These are phyloP conservation scores for Alternaria sp. DNA, from an alignment of 2,329 filamentous ascomycete species.

Conservation along the genomic window DNA sequence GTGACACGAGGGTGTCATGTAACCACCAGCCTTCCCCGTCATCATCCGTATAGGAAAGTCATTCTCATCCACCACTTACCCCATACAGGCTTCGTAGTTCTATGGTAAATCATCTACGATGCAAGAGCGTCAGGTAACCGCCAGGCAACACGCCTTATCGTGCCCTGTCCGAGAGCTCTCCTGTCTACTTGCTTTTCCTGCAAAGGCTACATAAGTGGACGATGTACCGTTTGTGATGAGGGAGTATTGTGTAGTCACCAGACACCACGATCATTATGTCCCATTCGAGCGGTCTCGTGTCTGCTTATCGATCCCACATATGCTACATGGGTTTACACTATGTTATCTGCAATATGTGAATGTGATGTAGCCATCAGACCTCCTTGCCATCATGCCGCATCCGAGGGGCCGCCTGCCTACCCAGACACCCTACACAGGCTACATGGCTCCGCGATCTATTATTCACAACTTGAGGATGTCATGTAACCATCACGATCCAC, in stretches of 20 bases:
- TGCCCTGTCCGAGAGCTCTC: not conserved
- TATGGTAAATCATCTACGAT: not conserved
- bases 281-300: not conserved
- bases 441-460: not conserved
- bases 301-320: rapidly evolving
- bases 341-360: not conserved
- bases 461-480: not conserved
- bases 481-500: not conserved
- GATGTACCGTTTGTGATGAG: not conserved
- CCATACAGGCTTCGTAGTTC: not conserved
- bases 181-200: rapidly evolving
- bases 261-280: not conserved
- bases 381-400: not conserved
- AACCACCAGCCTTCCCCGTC: not conserved
- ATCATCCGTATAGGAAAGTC: not conserved
- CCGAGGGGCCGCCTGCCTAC: not conserved
- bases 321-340: not conserved
- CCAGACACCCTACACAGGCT: not conserved
- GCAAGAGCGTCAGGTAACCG: not conserved
- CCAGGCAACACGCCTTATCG: not conserved
- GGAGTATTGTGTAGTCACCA: not conserved
- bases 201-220: not conserved
- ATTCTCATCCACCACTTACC: not conserved
- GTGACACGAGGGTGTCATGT: not conserved
- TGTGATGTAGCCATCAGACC: not conserved